These are phyloP conservation scores for Lepidopterella palustris DNA, from an alignment of 495 filamentous ascomycete genomes.

Conservation along the genomic window DNA sequence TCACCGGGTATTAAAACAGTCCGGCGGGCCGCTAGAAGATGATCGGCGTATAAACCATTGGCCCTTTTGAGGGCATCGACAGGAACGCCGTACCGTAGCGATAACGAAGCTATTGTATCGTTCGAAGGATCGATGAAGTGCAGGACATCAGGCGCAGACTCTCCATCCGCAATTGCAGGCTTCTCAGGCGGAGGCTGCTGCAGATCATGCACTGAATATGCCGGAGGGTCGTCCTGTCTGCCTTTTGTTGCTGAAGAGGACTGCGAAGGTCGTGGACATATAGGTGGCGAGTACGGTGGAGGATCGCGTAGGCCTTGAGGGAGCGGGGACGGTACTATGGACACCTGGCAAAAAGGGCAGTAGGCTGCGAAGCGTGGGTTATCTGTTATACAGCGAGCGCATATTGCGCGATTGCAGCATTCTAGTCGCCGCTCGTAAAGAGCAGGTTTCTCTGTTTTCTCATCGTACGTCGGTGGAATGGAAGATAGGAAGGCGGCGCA, in stretches of 20 bases:
- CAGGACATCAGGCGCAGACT: constrained; percentile 49
- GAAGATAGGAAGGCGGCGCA: constrained; percentile 53
- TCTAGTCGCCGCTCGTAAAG: constrained; percentile 46
- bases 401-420: constrained; percentile 64
- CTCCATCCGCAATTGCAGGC: constrained; percentile 12
- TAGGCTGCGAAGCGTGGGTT: constrained; percentile 65
- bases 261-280: constrained; percentile 35
- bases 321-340: constrained; percentile 44
- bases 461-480: constrained; percentile 38
- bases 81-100: constrained; percentile 61
- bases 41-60: constrained; percentile 59
- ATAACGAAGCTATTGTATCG: constrained; percentile 58
- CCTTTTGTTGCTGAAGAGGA: constrained; percentile 27
- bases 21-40: constrained; percentile 57
- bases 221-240: constrained; percentile 27
- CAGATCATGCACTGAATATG: constrained; percentile 33
- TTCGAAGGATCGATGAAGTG: constrained; percentile 59
- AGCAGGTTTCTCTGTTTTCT: constrained; percentile 51
- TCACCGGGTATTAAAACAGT: constrained; percentile 61
- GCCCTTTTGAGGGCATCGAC: constrained; percentile 46
- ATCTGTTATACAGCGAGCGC: constrained; percentile 57
- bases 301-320: constrained; percentile 52
- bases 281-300: constrained; percentile 49
- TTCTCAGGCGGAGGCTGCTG: constrained; percentile 31
- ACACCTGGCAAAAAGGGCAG: constrained; percentile 58